Percentiles rank a stretch among this genome's conserved stretches.
Conservation (phyloP, 179 eudicot genomes). For the Gypsophila paniculata region DNA sequence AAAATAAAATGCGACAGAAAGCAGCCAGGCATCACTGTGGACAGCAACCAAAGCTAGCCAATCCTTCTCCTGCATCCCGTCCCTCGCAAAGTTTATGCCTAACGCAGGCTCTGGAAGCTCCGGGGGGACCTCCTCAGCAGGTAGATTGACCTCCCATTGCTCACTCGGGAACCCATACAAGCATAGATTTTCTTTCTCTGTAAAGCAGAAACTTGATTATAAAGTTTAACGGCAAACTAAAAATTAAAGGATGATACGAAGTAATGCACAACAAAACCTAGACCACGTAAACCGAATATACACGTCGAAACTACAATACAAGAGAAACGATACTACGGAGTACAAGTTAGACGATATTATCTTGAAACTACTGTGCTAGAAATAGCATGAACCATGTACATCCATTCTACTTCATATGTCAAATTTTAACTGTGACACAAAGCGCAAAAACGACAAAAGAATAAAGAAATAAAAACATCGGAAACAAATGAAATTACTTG, state of each 20-base stretch:
- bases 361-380: no score
- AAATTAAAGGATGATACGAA: background rate
- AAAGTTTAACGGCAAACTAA: background rate
- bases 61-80: constrained; percentile 53
- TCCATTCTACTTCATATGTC: no score
- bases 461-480: background rate
- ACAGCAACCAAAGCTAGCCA: constrained; percentile 56
- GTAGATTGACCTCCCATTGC: constrained; percentile 54
- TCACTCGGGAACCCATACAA: constrained; percentile 50
- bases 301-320: background rate
- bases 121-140: constrained; percentile 54
- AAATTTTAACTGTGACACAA: background rate
- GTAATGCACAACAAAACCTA: background rate
- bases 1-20: constrained; percentile 51
- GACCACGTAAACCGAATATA: background rate
- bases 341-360: background rate
- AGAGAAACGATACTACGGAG: no score
- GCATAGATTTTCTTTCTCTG: constrained; percentile 54
- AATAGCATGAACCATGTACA: no score
- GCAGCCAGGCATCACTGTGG: constrained; percentile 55
- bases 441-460: background rate
- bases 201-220: constrained; percentile 8
- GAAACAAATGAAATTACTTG: no score
- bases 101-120: constrained; percentile 55
- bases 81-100: constrained; percentile 52